Evolutionary conservation across 805 yeast species (phyloP).

Genomic region (Pichia eremophila): DNA sequence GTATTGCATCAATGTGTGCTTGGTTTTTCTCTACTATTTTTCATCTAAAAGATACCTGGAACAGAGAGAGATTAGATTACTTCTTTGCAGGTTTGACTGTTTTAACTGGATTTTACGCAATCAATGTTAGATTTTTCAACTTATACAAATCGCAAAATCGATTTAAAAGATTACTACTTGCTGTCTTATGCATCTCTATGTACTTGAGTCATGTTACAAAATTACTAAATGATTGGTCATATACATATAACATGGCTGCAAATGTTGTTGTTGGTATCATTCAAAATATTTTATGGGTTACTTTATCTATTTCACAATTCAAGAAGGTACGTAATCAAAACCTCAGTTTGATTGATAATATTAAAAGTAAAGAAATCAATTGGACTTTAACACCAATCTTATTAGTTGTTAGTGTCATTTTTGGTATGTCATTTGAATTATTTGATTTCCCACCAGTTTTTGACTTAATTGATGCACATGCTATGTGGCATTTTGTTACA

Average conservation of each 20-base stretch:
- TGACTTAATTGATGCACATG: constrained; percentile 79
- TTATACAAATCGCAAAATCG: constrained; percentile 35
- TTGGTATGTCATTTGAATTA: constrained; percentile 83
- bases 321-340: constrained; percentile 12
- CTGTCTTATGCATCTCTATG: constrained; percentile 35
- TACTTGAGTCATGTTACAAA: constrained; percentile 60
- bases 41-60: constrained; percentile 72
- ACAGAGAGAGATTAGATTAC: constrained; percentile 83
- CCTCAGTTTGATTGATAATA: constrained; percentile 13
- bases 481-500: constrained; percentile 89
- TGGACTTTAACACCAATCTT: constrained; percentile 46
- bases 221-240: constrained; percentile 69
- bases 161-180: constrained; percentile 27
- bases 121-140: constrained; percentile 50
- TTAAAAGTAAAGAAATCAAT: constrained; percentile 21
- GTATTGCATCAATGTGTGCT: constrained; percentile 67
- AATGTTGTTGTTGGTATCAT: constrained; percentile 70
- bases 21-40: constrained; percentile 84
- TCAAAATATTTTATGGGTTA: constrained; percentile 54
- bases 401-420: constrained; percentile 42
- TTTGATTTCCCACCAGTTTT: constrained; percentile 76
- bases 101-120: constrained; percentile 64
- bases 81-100: constrained; percentile 91
- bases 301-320: constrained; percentile 27
- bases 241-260: constrained; percentile 89